Evolutionary conservation across 1,284 basidiomycete species (phyloP), one percentile per base, ranked within the genome.

Genomic region (Cryptococcus hybrid): DNA sequence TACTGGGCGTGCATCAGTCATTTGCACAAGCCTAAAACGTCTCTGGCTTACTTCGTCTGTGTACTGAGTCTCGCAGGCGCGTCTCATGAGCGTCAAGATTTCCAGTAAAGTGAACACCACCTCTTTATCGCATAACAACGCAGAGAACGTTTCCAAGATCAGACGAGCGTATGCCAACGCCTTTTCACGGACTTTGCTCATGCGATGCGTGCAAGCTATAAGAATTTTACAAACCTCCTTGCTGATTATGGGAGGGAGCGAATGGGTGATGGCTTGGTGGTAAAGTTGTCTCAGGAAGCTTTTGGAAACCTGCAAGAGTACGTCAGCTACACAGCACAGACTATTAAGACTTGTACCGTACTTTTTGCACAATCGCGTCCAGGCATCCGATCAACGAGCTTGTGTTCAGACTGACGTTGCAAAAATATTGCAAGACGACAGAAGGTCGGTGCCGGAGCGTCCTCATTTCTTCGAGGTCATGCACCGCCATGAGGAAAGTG

Each of bases 81-180:
- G 84, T 55, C 93, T 85, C 63, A 99, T 80, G 11, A 98, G 81
- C 0, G 95, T 97, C 58, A 99, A 81, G 46, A 92, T 87, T 74
- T 99, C 96, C 46, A 99, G 82, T 58, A 98, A 88, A 35, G 89
- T 86, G 64, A 88, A 90, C 5, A 99, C 90, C 39, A 98, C 83
- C 11, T 88, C 84, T 9, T 88, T 84, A 71, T 95, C 89, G 76
- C 94, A 98, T 83, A 98, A 88, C 59, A 99, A 80, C 7, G 92
- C 92, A 0, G 96, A 94, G 78, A 97, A 96, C 1, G 89, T 90
- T n/a, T 86, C 88, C 63, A 98, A 86, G 47, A 99, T 81, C 43
- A 87, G 85, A 76, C 93, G 86, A 34, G 96, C 82, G 70, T 90
- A 96, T 73, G 84, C 86, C 54, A 87, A 84, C 0, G 95, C 90